Conservation (phyloP, 192 early-diverging fungal species). For the Coemansia sp. region DNA sequence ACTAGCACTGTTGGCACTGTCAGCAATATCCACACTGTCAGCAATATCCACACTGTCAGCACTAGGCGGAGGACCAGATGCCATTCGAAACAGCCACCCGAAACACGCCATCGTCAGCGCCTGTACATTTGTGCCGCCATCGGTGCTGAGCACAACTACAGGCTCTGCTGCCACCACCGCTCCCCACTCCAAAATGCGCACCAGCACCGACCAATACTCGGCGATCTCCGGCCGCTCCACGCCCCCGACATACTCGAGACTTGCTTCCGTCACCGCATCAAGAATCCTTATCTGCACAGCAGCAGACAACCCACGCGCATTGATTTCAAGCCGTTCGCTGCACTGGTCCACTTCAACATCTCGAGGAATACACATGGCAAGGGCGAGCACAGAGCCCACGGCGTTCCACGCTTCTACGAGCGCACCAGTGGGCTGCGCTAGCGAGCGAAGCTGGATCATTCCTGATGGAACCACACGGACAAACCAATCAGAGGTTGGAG, state of each 20-base stretch:
- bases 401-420: constrained; percentile 32
- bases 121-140: not conserved
- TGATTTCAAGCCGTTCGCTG: not conserved
- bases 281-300: constrained; percentile 24
- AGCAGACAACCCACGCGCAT: constrained; percentile 1
- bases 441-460: constrained; percentile 21
- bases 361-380: constrained; percentile 8
- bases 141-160: constrained; percentile 21
- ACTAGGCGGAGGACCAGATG: not conserved
- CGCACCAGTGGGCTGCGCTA: not conserved
- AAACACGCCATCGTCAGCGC: constrained; percentile 36
- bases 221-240: constrained; percentile 21
- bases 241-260: constrained; percentile 14
- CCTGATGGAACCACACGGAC: constrained; percentile 22
- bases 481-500: constrained; percentile 19
- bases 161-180: constrained; percentile 25
- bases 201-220: constrained; percentile 34
- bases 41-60: not conserved
- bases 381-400: constrained; percentile 21
- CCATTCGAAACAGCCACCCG: constrained; percentile 41
- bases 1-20: not conserved
- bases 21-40: not conserved
- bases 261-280: constrained; percentile 25
- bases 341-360: not conserved
- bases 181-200: constrained; percentile 29